A percentile compares a stretch with the other conserved stretches of the same genome.
phyloP scores from a whole-genome alignment of 2,329 filamentous ascomycete genomes.

The Fusarium camptoceras region DNA sequence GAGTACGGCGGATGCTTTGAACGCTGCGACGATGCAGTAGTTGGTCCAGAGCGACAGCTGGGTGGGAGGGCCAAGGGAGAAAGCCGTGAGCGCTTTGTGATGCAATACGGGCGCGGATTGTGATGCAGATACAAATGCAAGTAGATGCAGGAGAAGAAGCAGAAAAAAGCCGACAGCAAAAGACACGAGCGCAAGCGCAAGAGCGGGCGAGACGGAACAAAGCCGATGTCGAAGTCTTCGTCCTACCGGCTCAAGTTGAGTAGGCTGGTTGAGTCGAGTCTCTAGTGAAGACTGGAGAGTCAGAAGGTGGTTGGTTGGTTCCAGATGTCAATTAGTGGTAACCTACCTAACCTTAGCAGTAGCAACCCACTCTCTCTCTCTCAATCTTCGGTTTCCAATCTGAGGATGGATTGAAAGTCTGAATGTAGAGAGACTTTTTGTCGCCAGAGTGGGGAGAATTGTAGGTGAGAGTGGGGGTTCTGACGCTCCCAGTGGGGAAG shows the following conservation, averaged over 20 bases:
- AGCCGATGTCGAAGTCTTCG: constrained; percentile 9
- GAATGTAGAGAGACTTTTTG: constrained; percentile 41
- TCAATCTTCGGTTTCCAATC: constrained; percentile 7
- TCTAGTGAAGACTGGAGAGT: background rate
- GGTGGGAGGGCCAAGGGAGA: constrained; percentile 2
- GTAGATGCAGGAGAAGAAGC: constrained; percentile 26
- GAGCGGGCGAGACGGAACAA: constrained; percentile 8
- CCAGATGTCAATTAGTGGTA: constrained; percentile 36
- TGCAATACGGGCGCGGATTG: background rate
- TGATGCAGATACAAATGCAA: constrained; percentile 12
- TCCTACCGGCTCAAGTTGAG: constrained; percentile 5
- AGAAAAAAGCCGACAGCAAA: constrained; percentile 1
- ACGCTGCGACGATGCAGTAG: constrained; percentile 2
- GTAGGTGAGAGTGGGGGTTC: constrained; percentile 29
- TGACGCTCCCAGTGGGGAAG: constrained; percentile 16
- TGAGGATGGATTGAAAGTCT: constrained; percentile 10
- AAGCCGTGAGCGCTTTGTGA: constrained; percentile 22
- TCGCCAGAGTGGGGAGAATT: constrained; percentile 29
- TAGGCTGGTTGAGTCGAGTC: constrained; percentile 3
- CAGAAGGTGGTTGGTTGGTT: constrained; percentile 42
- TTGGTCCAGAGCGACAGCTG: background rate
- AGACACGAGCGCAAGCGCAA: constrained; percentile 1
- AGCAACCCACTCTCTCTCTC: background rate
- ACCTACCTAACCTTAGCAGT: constrained; percentile 10
- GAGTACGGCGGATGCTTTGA: background rate